Conservation (phyloP, 83 land plant genomes). For the Thuja plicata region DNA sequence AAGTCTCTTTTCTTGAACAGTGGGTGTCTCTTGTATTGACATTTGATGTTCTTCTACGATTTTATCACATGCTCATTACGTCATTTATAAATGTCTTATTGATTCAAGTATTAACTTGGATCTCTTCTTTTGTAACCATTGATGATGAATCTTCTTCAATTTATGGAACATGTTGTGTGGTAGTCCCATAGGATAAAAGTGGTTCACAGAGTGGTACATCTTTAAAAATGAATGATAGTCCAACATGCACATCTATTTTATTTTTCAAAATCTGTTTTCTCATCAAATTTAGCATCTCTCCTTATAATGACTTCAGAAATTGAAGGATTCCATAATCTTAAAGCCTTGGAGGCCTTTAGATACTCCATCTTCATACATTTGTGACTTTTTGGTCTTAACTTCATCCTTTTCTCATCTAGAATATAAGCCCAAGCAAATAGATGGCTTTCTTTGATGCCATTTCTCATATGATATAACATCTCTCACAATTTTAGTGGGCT, state of each 20-base stretch:
- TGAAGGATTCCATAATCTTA: neutral
- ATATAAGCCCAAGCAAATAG: neutral
- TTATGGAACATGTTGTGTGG: neutral
- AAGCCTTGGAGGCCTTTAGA: neutral
- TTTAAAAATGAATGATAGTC: neutral
- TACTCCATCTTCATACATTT: neutral
- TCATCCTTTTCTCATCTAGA: neutral
- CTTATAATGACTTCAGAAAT: neutral
- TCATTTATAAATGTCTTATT: neutral
- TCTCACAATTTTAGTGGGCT: neutral
- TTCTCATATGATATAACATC: neutral
- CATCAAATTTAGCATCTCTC: neutral
- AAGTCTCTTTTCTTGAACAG: too few relatives aligned
- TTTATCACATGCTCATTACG: neutral
- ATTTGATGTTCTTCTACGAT: neutral
- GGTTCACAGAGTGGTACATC: neutral
- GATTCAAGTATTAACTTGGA: too few relatives aligned
- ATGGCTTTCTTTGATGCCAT: neutral
- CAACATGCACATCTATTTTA: neutral
- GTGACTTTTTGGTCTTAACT: neutral
- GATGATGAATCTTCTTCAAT: neutral
- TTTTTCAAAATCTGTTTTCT: neutral
- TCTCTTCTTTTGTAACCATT: neutral
- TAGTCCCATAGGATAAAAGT: neutral
- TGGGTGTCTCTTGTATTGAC: neutral